Conservation (phyloP, 192 early-diverging fungal species). For the Umbelopsis ramanniana region DNA sequence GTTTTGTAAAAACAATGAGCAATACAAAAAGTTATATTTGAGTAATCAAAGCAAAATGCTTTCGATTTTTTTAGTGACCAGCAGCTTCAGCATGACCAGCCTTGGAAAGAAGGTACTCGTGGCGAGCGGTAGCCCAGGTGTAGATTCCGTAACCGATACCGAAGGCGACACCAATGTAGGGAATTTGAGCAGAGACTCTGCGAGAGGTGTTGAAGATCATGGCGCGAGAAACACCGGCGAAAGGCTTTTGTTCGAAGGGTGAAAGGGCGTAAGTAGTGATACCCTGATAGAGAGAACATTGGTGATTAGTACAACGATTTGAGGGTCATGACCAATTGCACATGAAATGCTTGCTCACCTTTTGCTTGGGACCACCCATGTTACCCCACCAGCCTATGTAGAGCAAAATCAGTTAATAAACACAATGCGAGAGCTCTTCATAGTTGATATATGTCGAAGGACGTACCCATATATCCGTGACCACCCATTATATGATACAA, state of each 20-base stretch:
- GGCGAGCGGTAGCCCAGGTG: conserved; percentile 45
- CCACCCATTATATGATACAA: conserved; percentile 25
- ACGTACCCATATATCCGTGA: conserved; percentile 30
- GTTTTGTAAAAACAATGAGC: conserved; percentile 4
- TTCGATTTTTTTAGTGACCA: conserved; percentile 24
- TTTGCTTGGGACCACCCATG: conserved; percentile 61
- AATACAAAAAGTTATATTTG: conserved; percentile 7
- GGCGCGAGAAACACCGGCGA: conserved; percentile 60
- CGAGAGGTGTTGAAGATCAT: conserved; percentile 68
- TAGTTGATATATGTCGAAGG: neutral
- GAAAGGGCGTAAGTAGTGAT: conserved; percentile 64
- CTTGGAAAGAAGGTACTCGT: conserved; percentile 46
- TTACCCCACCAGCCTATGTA: conserved; percentile 58
- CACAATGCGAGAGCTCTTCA: neutral
- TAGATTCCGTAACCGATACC: conserved; percentile 53
- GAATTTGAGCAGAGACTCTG: conserved; percentile 53
- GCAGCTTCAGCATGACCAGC: conserved; percentile 49
- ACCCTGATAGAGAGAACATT: conserved; percentile 32
- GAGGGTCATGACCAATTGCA: neutral
- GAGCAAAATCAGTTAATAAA: neutral
- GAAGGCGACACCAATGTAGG: conserved; percentile 61
- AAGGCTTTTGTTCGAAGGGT: conserved; percentile 64
- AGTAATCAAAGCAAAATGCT: neutral
- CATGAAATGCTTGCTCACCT: conserved; percentile 24
- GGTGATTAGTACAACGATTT: neutral